A percentile compares a stretch with the other conserved stretches of the same genome.
Conservation (phyloP, 1,284 basidiomycete genomes). For the Phylloporus gajari region DNA sequence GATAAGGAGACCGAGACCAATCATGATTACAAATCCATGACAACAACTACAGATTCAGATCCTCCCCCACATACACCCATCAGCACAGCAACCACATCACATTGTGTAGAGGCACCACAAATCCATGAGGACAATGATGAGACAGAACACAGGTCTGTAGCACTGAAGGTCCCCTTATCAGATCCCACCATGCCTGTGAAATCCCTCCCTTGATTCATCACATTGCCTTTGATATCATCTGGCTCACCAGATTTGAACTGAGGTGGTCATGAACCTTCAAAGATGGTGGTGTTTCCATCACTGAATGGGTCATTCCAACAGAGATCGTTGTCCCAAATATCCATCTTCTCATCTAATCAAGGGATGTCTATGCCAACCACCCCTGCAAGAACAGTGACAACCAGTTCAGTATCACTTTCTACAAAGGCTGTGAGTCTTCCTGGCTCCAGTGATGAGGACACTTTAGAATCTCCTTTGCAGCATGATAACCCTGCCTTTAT, state of each 20-base stretch:
- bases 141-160: too few relatives aligned
- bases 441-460: conserved; percentile 12
- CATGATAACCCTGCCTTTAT: conserved; percentile 14
- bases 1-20: conserved; percentile 40
- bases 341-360: conserved; percentile 2
- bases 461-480: conserved; percentile 2
- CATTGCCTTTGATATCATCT: conserved; percentile 12
- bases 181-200: conserved; percentile 31
- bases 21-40: conserved; percentile 40
- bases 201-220: conserved; percentile 19
- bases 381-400: conserved; percentile 18
- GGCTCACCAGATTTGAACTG: conserved; percentile 6
- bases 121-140: conserved; percentile 31
- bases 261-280: conserved; percentile 19
- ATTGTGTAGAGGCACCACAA: conserved; percentile 13
- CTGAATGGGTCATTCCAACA: conserved; percentile 39
- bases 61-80: conserved; percentile 41
- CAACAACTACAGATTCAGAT: conserved; percentile 44
- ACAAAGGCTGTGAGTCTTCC: neutral
- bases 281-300: conserved; percentile 36
- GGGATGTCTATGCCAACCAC: conserved; percentile 25
- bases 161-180: conserved; percentile 14
- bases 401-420: conserved; percentile 8
- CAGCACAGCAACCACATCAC: conserved; percentile 20
- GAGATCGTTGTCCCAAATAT: conserved; percentile 9